Conservation (phyloP, 208 protist species). For the Crithidia acanthocephali region DNA sequence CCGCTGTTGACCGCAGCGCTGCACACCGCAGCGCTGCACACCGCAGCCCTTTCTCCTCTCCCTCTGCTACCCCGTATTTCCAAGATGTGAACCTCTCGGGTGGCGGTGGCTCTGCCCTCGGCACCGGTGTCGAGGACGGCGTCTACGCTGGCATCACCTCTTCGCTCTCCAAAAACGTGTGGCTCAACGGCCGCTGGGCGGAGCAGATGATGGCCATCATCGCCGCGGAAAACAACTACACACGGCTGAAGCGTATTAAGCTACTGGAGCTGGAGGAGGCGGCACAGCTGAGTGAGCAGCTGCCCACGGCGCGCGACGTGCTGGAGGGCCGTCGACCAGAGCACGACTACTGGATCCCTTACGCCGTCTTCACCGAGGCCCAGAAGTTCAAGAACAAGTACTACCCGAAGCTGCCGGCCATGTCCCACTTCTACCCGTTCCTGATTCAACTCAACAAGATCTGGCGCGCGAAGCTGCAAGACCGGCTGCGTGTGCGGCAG, state of each 20-base stretch:
- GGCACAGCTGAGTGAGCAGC: conserved; percentile 41
- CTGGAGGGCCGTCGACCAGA: conserved; percentile 73
- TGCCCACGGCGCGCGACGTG: conserved; percentile 68
- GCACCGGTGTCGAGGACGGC: conserved; percentile 82
- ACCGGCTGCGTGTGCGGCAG: conserved; percentile 50
- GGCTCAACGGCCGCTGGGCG: conserved; percentile 80
- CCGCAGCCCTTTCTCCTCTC: conserved; percentile 3
- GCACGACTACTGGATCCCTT: conserved; percentile 89
- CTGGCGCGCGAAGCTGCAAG: conserved; percentile 71
- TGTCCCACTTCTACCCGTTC: conserved; percentile 87
- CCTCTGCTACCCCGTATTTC: conserved; percentile 13
- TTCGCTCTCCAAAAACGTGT: conserved; percentile 79
- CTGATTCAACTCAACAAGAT: conserved; percentile 77
- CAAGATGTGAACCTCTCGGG: conserved; percentile 32
- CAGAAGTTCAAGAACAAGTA: conserved; percentile 88
- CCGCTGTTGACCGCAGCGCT: not conserved
- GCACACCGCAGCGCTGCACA: conserved; percentile 2
- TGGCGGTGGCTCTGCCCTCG: conserved; percentile 8
- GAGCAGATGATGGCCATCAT: conserved; percentile 72
- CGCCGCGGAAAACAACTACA: conserved; percentile 70
- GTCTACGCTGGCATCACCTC: conserved; percentile 69
- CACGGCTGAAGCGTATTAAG: conserved; percentile 66
- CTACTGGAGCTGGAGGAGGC: conserved; percentile 71
- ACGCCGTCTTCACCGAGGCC: conserved; percentile 73
- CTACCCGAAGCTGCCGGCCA: conserved; percentile 63